Conservation (phyloP, 129 eudicot genomes). For the Rutidosis leptorrhynchoides region DNA sequence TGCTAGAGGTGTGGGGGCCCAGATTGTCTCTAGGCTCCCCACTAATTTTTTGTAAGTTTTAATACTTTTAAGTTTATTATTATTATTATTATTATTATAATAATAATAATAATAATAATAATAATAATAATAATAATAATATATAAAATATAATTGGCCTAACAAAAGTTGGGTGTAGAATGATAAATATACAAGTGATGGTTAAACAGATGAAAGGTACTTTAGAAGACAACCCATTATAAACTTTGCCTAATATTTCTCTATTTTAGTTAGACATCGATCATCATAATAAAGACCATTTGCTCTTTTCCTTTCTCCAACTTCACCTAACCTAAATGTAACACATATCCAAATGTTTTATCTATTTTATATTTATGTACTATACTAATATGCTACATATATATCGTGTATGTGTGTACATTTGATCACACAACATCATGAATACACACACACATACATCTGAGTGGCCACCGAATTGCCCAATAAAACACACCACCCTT, state of each 20-base stretch:
- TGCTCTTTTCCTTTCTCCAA: slow-evolving; percentile 37
- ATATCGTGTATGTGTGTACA: neutral
- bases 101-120: too few species aligned
- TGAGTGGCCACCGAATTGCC: too few species aligned
- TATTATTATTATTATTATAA: too few species aligned
- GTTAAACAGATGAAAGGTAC: slow-evolving; percentile 33
- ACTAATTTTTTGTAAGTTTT: too few species aligned
- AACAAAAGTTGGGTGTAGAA: slow-evolving; percentile 34
- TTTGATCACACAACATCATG: neutral
- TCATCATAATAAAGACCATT: slow-evolving; percentile 37
- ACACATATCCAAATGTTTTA: slow-evolving; percentile 11
- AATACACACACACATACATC: too few species aligned
- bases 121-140: too few species aligned
- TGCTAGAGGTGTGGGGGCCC: too few species aligned
- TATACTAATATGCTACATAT: neutral
- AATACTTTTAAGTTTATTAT: too few species aligned
- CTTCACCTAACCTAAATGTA: slow-evolving; percentile 35
- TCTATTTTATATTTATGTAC: neutral
- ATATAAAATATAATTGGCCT: slow-evolving; percentile 12
- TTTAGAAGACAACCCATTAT: slow-evolving; percentile 37
- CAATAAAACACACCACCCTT: too few species aligned
- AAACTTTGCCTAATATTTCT: slow-evolving; percentile 42
- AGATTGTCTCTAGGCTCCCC: too few species aligned
- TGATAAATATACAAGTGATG: slow-evolving; percentile 34
- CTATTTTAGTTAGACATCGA: slow-evolving; percentile 43